Base-by-base conservation (phyloP, 2,329 filamentous ascomycete genomes). In the Leptographium procerum region DNA sequence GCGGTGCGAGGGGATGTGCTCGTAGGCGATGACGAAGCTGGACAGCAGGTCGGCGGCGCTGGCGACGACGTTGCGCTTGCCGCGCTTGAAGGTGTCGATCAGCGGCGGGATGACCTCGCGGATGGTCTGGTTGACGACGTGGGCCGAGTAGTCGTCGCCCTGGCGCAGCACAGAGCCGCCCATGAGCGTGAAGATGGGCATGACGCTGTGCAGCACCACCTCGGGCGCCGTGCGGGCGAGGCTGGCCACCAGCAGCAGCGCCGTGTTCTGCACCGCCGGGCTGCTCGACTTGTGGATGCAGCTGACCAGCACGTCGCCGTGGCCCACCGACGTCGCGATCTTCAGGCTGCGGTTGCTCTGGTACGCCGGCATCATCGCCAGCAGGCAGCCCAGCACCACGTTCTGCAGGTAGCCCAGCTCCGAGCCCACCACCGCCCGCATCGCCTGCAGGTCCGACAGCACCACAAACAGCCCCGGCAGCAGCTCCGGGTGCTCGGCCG, bases 181-280 rank as follows among this genome's bases (percentile, higher is more conserved):
- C 86, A 97, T 96, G 69, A 97, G 96, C 0, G 94, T 97, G 73
- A 99, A 99, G 56, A 99, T 92, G 14, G 94, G 94, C 94, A 99
- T 99, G 57, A 99, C 89, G 65, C 91, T 96, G 72, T 99, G 92
- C 59, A 99, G 79, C 3, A 99, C 89, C 53, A 95, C 76, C 69
- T 96, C 91, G 0, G 95, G 94, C 0, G 90, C 89, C 64, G 91
- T 88, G 45, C 87, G 87, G 26, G 94, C 92, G 47, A 99, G 78
- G 59, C 85, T 87, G 28, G 92, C 91, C 59, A 97, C 89, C 29
- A 99, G 77, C 10, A 97, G 81, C 16, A 99, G 78, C 4, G 94
- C 91, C 7, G 87, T 85, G 68, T 95, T 96, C 69, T 97, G 95
- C 8, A 99, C 91, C 63, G 96, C 90, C 0, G 91, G 91, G 69